Conservation (phyloP, 768 basidiomycete species). For the Leccinum aurantiacum region DNA sequence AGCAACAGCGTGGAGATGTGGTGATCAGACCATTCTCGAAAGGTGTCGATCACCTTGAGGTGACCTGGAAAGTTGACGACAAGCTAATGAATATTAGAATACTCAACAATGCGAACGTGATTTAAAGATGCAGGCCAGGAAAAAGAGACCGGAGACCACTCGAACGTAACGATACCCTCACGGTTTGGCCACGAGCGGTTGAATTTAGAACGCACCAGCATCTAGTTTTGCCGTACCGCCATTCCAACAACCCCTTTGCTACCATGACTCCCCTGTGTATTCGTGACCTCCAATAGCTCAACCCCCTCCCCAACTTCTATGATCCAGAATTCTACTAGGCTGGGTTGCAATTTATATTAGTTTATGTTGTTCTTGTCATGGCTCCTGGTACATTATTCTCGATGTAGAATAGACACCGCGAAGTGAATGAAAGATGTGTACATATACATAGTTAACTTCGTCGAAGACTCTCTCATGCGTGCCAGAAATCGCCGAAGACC, state of each 20-base stretch:
- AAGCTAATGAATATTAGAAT: constrained; percentile 56
- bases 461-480: background rate
- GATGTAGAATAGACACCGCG: constrained; percentile 29
- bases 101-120: constrained; percentile 61
- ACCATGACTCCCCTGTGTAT: constrained; percentile 38
- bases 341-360: constrained; percentile 14
- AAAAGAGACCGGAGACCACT: constrained; percentile 82
- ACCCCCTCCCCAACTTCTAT: constrained; percentile 54
- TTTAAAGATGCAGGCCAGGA: constrained; percentile 69
- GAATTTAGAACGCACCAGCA: constrained; percentile 27
- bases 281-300: constrained; percentile 42
- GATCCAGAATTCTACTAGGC: constrained; percentile 48
- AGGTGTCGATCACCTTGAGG: constrained; percentile 88
- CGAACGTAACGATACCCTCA: constrained; percentile 80
- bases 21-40: constrained; percentile 96
- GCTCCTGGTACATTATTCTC: constrained; percentile 20
- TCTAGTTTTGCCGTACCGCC: constrained; percentile 31
- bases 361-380: constrained; percentile 16
- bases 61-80: constrained; percentile 99
- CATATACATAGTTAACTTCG: background rate
- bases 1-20: constrained; percentile 94
- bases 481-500: background rate
- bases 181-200: constrained; percentile 37
- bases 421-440: constrained; percentile 11
- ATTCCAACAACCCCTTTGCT: constrained; percentile 37